These are phyloP conservation scores for Leishmania tarentolae DNA, from an alignment of 208 protist species.

Conservation along the genomic window DNA sequence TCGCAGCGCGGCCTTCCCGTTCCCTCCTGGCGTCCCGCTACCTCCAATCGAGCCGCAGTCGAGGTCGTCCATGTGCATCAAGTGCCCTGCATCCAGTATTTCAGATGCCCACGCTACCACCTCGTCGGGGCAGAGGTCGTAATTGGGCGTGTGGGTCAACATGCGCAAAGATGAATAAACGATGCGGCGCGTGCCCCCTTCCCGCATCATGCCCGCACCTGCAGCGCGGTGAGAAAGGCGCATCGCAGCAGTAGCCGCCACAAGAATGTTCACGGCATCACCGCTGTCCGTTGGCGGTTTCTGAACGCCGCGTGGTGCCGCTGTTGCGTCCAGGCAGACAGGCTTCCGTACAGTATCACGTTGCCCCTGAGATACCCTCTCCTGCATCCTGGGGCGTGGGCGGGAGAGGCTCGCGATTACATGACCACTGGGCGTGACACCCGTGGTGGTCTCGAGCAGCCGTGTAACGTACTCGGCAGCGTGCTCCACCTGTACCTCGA, in stretches of 20 bases:
- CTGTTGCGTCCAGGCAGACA: constrained; percentile 38
- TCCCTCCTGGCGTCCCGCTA: neutral
- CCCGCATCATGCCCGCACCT: neutral
- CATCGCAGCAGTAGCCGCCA: constrained; percentile 30
- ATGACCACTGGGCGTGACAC: constrained; percentile 4
- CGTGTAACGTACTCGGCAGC: constrained; percentile 24
- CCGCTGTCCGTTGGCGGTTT: constrained; percentile 43
- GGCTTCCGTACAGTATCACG: constrained; percentile 20
- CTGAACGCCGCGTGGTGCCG: constrained; percentile 43
- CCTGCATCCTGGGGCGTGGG: neutral
- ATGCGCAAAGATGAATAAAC: constrained; percentile 32
- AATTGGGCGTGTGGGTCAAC: constrained; percentile 55
- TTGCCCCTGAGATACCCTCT: neutral
- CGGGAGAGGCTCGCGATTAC: constrained; percentile 21
- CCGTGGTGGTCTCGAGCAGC: constrained; percentile 22
- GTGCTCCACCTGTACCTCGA: constrained; percentile 21
- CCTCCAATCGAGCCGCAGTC: neutral
- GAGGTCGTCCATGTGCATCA: neutral
- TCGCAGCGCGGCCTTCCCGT: neutral
- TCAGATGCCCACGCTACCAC: constrained; percentile 34
- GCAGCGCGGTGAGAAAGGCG: neutral
- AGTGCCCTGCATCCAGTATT: constrained; percentile 19
- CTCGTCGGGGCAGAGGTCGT: constrained; percentile 37
- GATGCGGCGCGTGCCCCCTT: constrained; percentile 10
- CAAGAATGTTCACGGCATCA: constrained; percentile 33